Base-by-base conservation (phyloP, 1,139 yeast genomes). In the Magnusiomyces paraingens region DNA sequence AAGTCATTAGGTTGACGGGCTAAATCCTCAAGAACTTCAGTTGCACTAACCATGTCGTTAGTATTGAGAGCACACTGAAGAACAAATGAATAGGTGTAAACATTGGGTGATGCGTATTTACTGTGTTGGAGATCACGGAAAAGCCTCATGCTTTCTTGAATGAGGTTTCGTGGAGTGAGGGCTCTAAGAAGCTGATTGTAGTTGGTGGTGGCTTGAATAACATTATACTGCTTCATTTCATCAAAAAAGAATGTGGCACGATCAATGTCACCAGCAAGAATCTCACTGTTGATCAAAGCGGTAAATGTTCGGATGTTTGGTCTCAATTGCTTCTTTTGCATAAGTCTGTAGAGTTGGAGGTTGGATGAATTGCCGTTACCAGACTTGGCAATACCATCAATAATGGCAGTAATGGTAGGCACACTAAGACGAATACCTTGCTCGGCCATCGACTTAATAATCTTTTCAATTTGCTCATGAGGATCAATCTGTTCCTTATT, bases 131-230 rank as follows among this genome's bases (percentile, higher is more conserved):
- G 58, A 43, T 61, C 63, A 3, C 65, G 58, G 59, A 75, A 77
- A 63, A 78, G 77, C 5, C 68, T 63, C 49, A 71, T 59, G 1
- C 83, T 81, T 59, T 73, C 70, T 18, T 62, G 64, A 22, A 62
- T 52, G 42, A 71, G 73, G 49, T 73, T 66, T 51, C 71, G 72
- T 41, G 62, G 61, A 46, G 76, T 67, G 56, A 78, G 73, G 3
- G 81, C 80, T 38, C 71, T 72, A 57, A 86, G 78, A 68, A 86
- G 73, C 65, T 79, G 74, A 66, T 86, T 84, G 79, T 84, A 84
- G 46, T 77, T 71, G 49, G 82, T 71, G 6, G 80, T 67, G 20
- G 73, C 73, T 54, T 72, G 68, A 26, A 63, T 59, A 45, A 71
- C 61, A 8, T 77, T 78, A 50, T 65, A 62, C 50, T 67, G 61